Evolutionary conservation across 208 protist genomes (phyloP).

Genomic region (Leishmania braziliensis): DNA sequence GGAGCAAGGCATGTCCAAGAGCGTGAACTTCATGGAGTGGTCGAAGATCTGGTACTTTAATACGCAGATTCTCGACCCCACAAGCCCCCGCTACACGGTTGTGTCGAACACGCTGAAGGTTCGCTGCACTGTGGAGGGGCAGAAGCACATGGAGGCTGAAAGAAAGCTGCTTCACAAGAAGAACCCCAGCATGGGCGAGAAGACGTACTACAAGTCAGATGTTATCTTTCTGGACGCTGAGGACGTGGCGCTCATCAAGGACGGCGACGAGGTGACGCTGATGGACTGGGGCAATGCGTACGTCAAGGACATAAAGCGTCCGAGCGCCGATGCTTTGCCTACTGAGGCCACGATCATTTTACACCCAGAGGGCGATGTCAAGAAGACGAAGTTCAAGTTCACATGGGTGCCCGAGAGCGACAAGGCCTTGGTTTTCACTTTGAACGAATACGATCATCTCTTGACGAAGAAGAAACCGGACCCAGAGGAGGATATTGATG

Average conservation of each 20-base stretch:
- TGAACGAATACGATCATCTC: conserved; percentile 96
- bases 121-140: conserved; percentile 77
- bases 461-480: conserved; percentile 97
- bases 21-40: conserved; percentile 97
- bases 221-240: conserved; percentile 93
- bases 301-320: conserved; percentile 72
- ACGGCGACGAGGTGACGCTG: conserved; percentile 97
- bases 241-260: conserved; percentile 92
- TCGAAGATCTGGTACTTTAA: conserved; percentile 99
- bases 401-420: conserved; percentile 95
- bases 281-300: conserved; percentile 99
- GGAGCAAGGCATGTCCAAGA: conserved; percentile 97
- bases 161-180: conserved; percentile 94
- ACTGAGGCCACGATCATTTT: conserved; percentile 78
- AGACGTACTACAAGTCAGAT: conserved; percentile 89
- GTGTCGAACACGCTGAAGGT: conserved; percentile 86
- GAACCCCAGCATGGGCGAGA: conserved; percentile 92
- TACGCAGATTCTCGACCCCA: conserved; percentile 97
- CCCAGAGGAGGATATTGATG: conserved; percentile 91
- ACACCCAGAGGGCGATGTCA: conserved; percentile 95
- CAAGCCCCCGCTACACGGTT: conserved; percentile 96
- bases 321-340: conserved; percentile 40
- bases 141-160: conserved; percentile 54
- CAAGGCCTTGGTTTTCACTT: conserved; percentile 63
- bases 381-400: conserved; percentile 98